phyloP scores from a whole-genome alignment of 2,329 filamentous ascomycete genomes.

The Chlorencoelia australis region DNA sequence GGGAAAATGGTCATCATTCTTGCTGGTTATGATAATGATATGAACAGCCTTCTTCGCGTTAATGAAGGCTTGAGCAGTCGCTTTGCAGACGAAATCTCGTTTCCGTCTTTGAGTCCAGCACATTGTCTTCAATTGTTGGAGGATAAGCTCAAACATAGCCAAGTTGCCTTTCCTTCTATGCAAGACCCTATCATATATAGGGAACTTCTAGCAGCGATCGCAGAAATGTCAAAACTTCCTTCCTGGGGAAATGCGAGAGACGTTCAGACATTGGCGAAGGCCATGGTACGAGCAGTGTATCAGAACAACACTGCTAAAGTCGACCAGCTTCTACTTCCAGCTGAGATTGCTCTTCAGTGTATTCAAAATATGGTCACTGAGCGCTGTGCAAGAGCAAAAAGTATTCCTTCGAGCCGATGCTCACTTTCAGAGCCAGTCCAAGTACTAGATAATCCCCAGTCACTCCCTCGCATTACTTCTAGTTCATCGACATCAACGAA shows the following conservation, averaged over 20 bases:
- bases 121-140: slow-evolving; percentile 32
- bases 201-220: slow-evolving; percentile 24
- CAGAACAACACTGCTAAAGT: slow-evolving; percentile 13
- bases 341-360: slow-evolving; percentile 12
- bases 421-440: slow-evolving; percentile 3
- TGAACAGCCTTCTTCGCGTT: slow-evolving; percentile 39
- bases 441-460: slow-evolving; percentile 2
- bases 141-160: slow-evolving; percentile 25
- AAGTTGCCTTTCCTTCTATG: slow-evolving; percentile 15
- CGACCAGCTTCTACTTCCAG: slow-evolving; percentile 13
- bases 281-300: slow-evolving; percentile 29
- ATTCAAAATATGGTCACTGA: slow-evolving; percentile 19
- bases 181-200: slow-evolving; percentile 21
- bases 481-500: too few relatives aligned
- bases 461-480: too few relatives aligned
- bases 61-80: slow-evolving; percentile 45
- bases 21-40: slow-evolving; percentile 46
- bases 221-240: slow-evolving; percentile 29
- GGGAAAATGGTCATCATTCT: slow-evolving; percentile 45
- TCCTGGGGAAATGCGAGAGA: slow-evolving; percentile 45
- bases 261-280: slow-evolving; percentile 37
- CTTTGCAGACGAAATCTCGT: slow-evolving; percentile 42
- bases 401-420: slow-evolving; percentile 1
- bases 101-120: slow-evolving; percentile 27
- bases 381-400: slow-evolving; percentile 12